Evolutionary conservation across 257 asterid species (phyloP).

Genomic region (Penstemon davidsonii): DNA sequence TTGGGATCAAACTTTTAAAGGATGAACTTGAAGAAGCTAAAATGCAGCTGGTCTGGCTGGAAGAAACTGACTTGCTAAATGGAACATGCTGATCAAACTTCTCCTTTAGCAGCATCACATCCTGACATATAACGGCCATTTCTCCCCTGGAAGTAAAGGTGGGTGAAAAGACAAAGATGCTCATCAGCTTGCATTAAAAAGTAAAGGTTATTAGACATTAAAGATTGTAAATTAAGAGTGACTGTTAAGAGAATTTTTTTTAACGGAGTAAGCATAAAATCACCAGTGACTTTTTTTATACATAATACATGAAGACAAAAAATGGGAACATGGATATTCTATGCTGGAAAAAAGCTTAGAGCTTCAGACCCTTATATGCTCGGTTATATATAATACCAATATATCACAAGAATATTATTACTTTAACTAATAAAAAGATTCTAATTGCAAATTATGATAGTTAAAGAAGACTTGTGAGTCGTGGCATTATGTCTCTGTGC

Average conservation of each 20-base stretch:
- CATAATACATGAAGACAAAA: background rate
- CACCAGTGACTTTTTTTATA: background rate
- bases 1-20: slow-evolving; percentile 40
- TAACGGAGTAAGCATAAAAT: background rate
- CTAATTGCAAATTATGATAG: too few species aligned
- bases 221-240: background rate
- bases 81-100: slow-evolving; percentile 58
- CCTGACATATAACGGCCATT: slow-evolving; percentile 75
- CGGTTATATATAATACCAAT: too few species aligned
- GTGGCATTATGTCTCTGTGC: too few species aligned
- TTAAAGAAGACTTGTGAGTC: too few species aligned
- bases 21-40: slow-evolving; percentile 59
- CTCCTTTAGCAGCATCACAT: slow-evolving; percentile 64
- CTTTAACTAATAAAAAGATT: too few species aligned
- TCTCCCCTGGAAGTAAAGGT: slow-evolving; percentile 60
- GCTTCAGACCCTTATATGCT: too few species aligned
- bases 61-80: slow-evolving; percentile 50
- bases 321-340: background rate
- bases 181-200: slow-evolving; percentile 17
- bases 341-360: background rate
- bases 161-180: background rate
- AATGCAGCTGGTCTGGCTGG: slow-evolving; percentile 57
- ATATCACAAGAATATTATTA: too few species aligned
- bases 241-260: background rate
- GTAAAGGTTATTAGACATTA: background rate